Evolutionary conservation across 805 yeast genomes (phyloP), one percentile per base, ranked within the genome.

Genomic region (Hanseniaspora singularis): DNA sequence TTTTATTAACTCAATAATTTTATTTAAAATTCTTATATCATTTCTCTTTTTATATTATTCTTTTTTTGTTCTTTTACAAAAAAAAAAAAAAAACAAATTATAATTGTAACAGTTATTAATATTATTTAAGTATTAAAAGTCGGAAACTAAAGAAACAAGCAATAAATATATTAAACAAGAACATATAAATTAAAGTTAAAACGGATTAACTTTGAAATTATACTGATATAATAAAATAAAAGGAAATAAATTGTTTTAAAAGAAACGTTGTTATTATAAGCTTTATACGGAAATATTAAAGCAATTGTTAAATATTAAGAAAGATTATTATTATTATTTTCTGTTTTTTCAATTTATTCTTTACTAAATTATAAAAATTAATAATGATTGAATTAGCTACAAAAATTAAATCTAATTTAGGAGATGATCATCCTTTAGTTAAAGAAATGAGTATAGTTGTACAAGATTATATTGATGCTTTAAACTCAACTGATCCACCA

Each of bases 361-460:
- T 24, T 38, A 3, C 14, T 12, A 22, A 38, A 6, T 18, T 15
- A 3, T 16, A 31, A 23, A 16, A 23, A 10, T 37, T 23, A 40
- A 52, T 54, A 33, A 51, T 59, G 30, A 53, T 50, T 18, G 54
- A 59, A 37, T 64, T 61, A 47, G 55, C 54, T 40, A 55, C 62
- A 11, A 48, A 58, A 23, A 37, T 61, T 38, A 52, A 50, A 38
- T 62, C 64, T 4, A 55, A 53, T 48, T 38, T 61, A 16, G 52
- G 55, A 3, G 56, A 60, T 43, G 56, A 54, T 10, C 60, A 57
- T 40, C 60, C 65, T 3, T 58, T 56, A 43, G 32, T 59, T 34
- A 53, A 51, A 9, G 46, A 46, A 2, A 16, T 36, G 37, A 42
- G 16, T 11, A 37, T 40, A 8, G 12, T 31, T 19, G 41, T 44